phyloP scores from a whole-genome alignment of 2,329 filamentous ascomycete species.

The Knufia petricola region DNA sequence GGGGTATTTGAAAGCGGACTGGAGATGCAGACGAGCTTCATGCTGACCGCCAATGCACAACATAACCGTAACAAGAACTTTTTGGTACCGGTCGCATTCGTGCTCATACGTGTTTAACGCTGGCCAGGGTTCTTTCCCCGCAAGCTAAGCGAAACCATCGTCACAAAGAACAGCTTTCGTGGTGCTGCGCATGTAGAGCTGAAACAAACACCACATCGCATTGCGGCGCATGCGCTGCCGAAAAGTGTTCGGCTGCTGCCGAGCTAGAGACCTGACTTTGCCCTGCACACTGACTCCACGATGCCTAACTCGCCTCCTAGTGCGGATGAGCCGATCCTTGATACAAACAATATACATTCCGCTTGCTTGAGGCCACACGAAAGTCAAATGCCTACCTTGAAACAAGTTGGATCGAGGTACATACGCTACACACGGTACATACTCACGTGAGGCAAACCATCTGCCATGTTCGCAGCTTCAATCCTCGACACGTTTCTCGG shows the following conservation, averaged over 20 bases:
- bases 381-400: no score
- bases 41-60: not conserved
- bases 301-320: no score
- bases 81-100: not conserved
- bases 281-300: slow-evolving; percentile 1
- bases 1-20: not conserved
- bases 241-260: not conserved
- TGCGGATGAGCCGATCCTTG: no score
- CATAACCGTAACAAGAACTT: not conserved
- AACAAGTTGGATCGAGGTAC: not conserved
- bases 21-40: not conserved
- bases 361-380: not conserved
- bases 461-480: slow-evolving; percentile 1
- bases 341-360: no score
- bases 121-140: not conserved
- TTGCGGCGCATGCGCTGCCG: not conserved
- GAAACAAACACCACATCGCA: not conserved
- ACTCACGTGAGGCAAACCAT: not conserved
- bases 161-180: not conserved
- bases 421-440: no score
- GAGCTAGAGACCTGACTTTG: no score
- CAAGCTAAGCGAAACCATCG: not conserved
- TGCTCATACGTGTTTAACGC: not conserved
- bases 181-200: not conserved
- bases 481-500: slow-evolving; percentile 1